Evolutionary conservation across 192 early-diverging fungal genomes (phyloP).

Genomic region (Coemansia biformis): DNA sequence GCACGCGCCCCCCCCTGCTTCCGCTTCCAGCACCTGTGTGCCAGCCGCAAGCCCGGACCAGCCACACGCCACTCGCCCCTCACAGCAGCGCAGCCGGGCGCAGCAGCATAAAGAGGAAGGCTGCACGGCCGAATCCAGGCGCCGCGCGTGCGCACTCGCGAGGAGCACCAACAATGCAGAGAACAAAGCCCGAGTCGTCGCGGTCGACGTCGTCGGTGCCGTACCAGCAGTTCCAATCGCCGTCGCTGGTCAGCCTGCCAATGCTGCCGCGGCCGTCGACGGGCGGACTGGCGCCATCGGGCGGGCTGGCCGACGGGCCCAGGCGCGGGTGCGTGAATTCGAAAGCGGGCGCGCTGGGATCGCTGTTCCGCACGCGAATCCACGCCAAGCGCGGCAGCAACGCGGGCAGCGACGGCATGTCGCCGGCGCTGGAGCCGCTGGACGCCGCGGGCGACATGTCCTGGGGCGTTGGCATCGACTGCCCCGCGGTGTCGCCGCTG

Average conservation of each 20-base stretch:
- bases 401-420: slow-evolving; percentile 24
- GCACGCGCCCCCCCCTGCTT: too few relatives aligned
- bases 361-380: slow-evolving; percentile 35
- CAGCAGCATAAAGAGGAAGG: too few relatives aligned
- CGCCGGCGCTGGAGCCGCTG: slow-evolving; percentile 27
- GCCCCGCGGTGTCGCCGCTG: slow-evolving; percentile 36
- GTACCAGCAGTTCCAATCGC: slow-evolving; percentile 48
- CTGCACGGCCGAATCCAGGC: too few relatives aligned
- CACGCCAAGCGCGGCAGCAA: slow-evolving; percentile 36
- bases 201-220: slow-evolving; percentile 36
- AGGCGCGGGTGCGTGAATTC: slow-evolving; percentile 41
- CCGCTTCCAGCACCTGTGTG: too few relatives aligned
- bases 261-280: slow-evolving; percentile 47
- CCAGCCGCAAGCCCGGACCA: too few relatives aligned
- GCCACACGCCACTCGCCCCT: too few relatives aligned
- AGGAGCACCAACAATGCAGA: too few relatives aligned
- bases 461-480: slow-evolving; percentile 38
- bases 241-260: slow-evolving; percentile 43
- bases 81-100: too few relatives aligned
- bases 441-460: slow-evolving; percentile 6
- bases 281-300: slow-evolving; percentile 20
- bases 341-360: slow-evolving; percentile 35
- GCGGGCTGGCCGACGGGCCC: slow-evolving; percentile 20
- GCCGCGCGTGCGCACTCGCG: too few relatives aligned
- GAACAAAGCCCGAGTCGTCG: slow-evolving; percentile 40